Percentiles rank a stretch among this genome's conserved stretches.
These are phyloP conservation scores for Aspergillus alliaceus DNA, from an alignment of 2,329 filamentous ascomycete species.

Conservation along the genomic window DNA sequence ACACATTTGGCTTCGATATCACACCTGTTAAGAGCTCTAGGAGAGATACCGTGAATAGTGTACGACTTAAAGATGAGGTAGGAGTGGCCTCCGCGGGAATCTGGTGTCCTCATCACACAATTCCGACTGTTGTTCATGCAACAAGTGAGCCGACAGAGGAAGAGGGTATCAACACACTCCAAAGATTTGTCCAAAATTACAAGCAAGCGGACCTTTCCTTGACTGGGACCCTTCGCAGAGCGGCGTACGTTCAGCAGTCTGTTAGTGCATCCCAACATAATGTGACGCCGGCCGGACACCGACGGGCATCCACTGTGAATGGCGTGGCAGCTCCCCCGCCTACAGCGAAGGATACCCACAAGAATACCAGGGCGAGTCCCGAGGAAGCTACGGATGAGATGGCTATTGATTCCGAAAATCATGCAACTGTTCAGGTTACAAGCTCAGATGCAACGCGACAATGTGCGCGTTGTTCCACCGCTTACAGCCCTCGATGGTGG, in stretches of 20 bases:
- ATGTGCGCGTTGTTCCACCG: constrained; percentile 42
- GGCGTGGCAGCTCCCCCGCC: constrained; percentile 22
- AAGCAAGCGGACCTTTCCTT: constrained; percentile 91
- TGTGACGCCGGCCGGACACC: constrained; percentile 40
- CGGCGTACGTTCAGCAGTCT: constrained; percentile 62
- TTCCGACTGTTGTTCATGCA: constrained; percentile 71
- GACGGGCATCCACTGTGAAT: constrained; percentile 59
- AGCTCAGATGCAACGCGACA: constrained; percentile 26
- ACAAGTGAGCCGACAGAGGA: constrained; percentile 76
- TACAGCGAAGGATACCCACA: constrained; percentile 25
- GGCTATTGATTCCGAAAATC: constrained; percentile 31
- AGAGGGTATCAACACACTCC: constrained; percentile 73
- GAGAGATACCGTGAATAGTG: constrained; percentile 75
- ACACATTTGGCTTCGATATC: constrained; percentile 85
- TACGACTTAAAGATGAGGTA: constrained; percentile 76
- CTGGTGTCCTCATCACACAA: constrained; percentile 88
- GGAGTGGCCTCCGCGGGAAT: constrained; percentile 82
- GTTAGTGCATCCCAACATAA: constrained; percentile 34
- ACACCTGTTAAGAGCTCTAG: constrained; percentile 85
- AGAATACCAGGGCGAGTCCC: constrained; percentile 15
- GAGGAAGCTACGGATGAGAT: constrained; percentile 30
- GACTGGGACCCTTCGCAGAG: constrained; percentile 90
- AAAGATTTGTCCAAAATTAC: constrained; percentile 83
- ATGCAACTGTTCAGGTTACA: constrained; percentile 18
- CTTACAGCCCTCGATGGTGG: constrained; percentile 61